Base-by-base conservation (phyloP, 371 early-diverging fungal species). In the Dichotomocladium elegans region DNA sequence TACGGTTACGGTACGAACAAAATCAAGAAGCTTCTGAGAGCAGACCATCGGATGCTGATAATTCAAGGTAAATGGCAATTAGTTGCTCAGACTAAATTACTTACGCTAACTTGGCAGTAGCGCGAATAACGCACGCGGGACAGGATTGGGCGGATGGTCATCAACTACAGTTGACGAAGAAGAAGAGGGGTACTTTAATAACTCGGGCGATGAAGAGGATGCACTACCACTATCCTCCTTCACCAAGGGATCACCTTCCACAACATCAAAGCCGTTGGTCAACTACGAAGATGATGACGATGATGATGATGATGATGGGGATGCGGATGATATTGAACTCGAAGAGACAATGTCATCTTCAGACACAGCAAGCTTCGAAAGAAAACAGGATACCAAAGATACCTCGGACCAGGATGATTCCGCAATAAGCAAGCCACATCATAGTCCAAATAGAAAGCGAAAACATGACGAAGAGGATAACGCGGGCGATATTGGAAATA, bases 161-260 rank as follows among this genome's bases (percentile, higher is more conserved):
- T 74, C 80, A 10, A 63, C 74, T 4, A 74, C 77, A 11, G 66
- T 85, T 11, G 90, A 92, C 57, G 79, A 85, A 17, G 83, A 80
- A 21, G 94, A 95, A 53, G 94, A 94, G 46, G 89, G 88, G 3
- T 95, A 93, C 57, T 90, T 94, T 60, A 87, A 90, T 61, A 70
- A 77, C 4, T 73, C 80, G 0, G 89, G 90, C 30, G 91, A 87
- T 17, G 83, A 79, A 45, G 74, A 79, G 17, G 69, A 63, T 8
- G 51, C 56, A 19, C 41, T 34, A n/a, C 48, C 53, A 19, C 46
- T 47, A 33, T 21, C 12, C 21, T 29, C 47, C 2, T 19, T 6
- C 25, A n/a, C 15, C 15, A 55, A 22, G 40, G 33, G n/a, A 41
- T 46, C 48, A 35, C 11, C 47, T 34, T 8, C 30, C 28, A 15